These are phyloP conservation scores for Purshia tridentata DNA, from an alignment of 306 rosid genomes.

Conservation along the genomic window DNA sequence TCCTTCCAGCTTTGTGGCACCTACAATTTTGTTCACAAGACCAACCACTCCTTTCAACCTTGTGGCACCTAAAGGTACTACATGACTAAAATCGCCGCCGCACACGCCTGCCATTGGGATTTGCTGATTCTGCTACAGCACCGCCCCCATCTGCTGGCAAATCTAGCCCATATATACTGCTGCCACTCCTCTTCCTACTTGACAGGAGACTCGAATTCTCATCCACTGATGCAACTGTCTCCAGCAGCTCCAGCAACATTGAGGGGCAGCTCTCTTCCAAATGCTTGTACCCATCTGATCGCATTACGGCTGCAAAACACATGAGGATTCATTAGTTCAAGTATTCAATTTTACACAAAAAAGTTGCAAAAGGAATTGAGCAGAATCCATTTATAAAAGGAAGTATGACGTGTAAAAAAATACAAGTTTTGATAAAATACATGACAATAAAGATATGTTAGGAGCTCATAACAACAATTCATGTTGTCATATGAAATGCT, in stretches of 20 bases:
- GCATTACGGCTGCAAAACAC: constrained; percentile 78
- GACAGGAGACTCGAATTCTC: constrained; percentile 44
- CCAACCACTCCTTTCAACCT: too few species aligned
- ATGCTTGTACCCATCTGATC: constrained; percentile 73
- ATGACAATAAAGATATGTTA: not conserved
- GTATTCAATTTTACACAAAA: not conserved
- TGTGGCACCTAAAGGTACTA: constrained; percentile 13
- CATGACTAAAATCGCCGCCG: constrained; percentile 54
- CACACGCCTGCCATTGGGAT: constrained; percentile 65
- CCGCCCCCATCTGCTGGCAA: constrained; percentile 54
- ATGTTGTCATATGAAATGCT: not conserved
- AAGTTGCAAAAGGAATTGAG: not conserved
- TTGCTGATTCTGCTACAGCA: constrained; percentile 52
- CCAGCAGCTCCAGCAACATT: constrained; percentile 70
- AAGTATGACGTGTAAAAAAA: not conserved
- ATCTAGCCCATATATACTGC: constrained; percentile 60
- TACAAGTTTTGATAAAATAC: not conserved
- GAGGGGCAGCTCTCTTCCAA: constrained; percentile 81
- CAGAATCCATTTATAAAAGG: not conserved
- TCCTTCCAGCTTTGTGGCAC: constrained; percentile 26
- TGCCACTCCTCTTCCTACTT: constrained; percentile 65
- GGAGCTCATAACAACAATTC: not conserved
- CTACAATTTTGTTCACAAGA: not conserved
- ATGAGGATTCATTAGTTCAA: constrained; percentile 17
- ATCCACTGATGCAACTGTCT: constrained; percentile 72